These are phyloP conservation scores for Ustilago esculenta DNA, from an alignment of 1,284 basidiomycete species.

Conservation along the genomic window DNA sequence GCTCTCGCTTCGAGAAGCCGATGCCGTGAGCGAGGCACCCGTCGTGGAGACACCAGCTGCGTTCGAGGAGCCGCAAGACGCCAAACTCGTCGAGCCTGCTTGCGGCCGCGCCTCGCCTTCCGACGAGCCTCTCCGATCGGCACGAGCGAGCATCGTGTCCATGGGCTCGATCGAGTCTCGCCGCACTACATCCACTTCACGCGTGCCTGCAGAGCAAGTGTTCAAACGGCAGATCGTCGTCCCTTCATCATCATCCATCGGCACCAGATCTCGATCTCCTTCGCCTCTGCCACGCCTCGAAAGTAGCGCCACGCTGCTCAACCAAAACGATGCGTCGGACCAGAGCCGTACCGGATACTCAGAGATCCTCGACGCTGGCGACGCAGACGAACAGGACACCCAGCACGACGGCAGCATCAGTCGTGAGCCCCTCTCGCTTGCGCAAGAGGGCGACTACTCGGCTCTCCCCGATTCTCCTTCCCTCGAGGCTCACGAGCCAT, in stretches of 20 bases:
- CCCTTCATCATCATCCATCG: slow-evolving; percentile 1
- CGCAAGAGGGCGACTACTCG: slow-evolving; percentile 31
- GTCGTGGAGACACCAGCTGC: background rate
- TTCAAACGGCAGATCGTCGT: background rate
- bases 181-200: slow-evolving; percentile 6
- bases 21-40: background rate
- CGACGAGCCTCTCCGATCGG: slow-evolving; percentile 24
- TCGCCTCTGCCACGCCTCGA: slow-evolving; percentile 12
- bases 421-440: slow-evolving; percentile 11
- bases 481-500: background rate
- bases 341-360: slow-evolving; percentile 29
- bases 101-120: slow-evolving; percentile 5
- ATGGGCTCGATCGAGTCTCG: slow-evolving; percentile 15
- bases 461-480: slow-evolving; percentile 26
- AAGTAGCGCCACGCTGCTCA: slow-evolving; percentile 10
- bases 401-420: slow-evolving; percentile 14
- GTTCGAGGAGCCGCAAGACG: background rate
- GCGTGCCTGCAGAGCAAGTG: background rate
- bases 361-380: slow-evolving; percentile 21
- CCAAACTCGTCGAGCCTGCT: background rate
- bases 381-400: slow-evolving; percentile 14
- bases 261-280: slow-evolving; percentile 11
- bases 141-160: slow-evolving; percentile 27
- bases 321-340: slow-evolving; percentile 3
- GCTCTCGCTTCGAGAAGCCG: background rate